phyloP scores from a whole-genome alignment of 164 flowering plant genomes.

The Kingdonia uniflora region DNA sequence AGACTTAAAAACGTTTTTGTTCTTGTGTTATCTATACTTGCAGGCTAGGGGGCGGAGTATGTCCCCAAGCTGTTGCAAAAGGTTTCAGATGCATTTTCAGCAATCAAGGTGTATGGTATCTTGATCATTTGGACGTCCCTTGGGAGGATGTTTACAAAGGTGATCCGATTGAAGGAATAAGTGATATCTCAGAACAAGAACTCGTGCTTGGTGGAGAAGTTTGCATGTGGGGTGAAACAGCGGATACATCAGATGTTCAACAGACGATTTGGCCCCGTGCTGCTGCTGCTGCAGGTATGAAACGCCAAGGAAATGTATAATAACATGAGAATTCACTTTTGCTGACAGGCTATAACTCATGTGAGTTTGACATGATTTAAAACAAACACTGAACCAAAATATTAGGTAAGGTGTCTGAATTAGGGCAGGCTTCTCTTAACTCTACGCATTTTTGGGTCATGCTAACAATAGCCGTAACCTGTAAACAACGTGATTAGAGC shows the following conservation, averaged over 20 bases:
- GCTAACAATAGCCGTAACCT: too few species aligned
- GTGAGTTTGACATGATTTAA: too few species aligned
- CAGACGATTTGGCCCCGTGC: slow-evolving; percentile 99
- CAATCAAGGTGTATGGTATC: slow-evolving; percentile 92
- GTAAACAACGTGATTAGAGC: too few species aligned
- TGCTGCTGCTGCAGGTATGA: slow-evolving; percentile 93
- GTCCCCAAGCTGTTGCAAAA: slow-evolving; percentile 74
- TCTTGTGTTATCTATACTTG: not conserved
- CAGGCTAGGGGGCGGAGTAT: slow-evolving; percentile 90
- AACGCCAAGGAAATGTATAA: not conserved
- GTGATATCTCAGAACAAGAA: slow-evolving; percentile 17
- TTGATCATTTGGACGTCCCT: slow-evolving; percentile 71
- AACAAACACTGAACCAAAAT: too few species aligned
- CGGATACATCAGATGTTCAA: slow-evolving; percentile 71
- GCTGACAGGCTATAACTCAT: too few species aligned
- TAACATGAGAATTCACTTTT: not conserved
- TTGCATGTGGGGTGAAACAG: slow-evolving; percentile 98
- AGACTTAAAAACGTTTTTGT: slow-evolving; percentile 3
- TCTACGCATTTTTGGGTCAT: too few species aligned
- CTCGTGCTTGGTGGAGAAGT: slow-evolving; percentile 15
- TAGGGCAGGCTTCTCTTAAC: too few species aligned
- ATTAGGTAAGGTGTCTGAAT: too few species aligned
- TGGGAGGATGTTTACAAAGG: slow-evolving; percentile 49
- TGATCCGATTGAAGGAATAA: slow-evolving; percentile 80
- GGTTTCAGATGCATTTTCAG: slow-evolving; percentile 90